These are phyloP conservation scores for Panicum miliaceum DNA, from an alignment of 176 grass and related monocot genomes.

Conservation along the genomic window DNA sequence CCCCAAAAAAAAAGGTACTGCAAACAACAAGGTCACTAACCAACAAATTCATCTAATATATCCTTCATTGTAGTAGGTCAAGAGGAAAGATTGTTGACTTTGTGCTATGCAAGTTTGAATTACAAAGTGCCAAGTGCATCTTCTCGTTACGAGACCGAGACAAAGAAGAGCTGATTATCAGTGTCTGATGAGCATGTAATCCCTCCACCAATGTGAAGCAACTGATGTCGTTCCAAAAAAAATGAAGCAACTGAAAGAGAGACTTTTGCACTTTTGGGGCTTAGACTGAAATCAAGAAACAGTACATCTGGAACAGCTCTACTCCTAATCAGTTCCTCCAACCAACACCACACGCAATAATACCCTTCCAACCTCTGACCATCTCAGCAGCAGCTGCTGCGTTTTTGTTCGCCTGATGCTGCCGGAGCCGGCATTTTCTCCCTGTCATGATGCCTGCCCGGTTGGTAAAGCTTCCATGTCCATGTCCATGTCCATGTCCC, in stretches of 20 bases:
- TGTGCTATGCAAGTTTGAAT: too few species aligned
- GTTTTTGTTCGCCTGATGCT: too few species aligned
- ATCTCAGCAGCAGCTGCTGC: neutral
- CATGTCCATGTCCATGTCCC: neutral
- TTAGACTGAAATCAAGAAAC: too few species aligned
- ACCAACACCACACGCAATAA: neutral
- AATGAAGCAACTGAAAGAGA: too few species aligned
- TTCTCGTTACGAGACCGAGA: neutral
- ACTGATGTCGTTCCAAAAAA: too few species aligned
- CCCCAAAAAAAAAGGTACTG: too few species aligned
- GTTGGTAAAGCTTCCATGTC: neutral
- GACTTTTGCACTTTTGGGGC: too few species aligned
- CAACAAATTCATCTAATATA: too few species aligned
- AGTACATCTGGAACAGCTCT: too few species aligned
- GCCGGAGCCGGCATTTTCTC: slow-evolving; percentile 15
- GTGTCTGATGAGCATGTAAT: neutral
- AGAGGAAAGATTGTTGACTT: too few species aligned
- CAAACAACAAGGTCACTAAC: neutral
- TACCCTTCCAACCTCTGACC: neutral
- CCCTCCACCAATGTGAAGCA: too few species aligned
- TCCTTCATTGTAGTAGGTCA: too few species aligned
- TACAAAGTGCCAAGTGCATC: neutral
- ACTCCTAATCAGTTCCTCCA: neutral
- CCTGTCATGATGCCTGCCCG: slow-evolving; percentile 23
- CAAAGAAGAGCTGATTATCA: neutral